Percentiles rank a stretch among this genome's conserved stretches.
Conservation (phyloP, 768 basidiomycete genomes). For the Tulasnella calospora region DNA sequence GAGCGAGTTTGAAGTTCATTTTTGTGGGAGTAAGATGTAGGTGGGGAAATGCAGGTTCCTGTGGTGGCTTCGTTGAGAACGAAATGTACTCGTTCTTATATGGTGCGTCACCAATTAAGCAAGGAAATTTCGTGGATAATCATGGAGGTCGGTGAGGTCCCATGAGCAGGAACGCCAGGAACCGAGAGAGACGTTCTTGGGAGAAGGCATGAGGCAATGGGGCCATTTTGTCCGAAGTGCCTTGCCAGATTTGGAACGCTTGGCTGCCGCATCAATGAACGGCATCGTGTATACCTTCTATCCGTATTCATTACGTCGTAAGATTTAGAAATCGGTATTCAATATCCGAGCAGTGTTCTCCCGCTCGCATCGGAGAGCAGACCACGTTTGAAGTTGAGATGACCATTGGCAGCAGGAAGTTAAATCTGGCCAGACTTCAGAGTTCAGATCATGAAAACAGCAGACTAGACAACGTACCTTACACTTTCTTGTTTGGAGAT, state of each 20-base stretch:
- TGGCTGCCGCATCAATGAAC: not conserved
- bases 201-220: not conserved
- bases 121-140: not conserved
- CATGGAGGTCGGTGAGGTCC: not conserved
- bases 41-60: not conserved
- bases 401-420: not conserved
- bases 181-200: not conserved
- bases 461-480: not conserved
- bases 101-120: not conserved
- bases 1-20: conserved; percentile 5
- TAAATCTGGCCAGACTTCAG: not conserved
- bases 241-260: not conserved
- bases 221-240: not conserved
- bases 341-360: not conserved
- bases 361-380: not conserved
- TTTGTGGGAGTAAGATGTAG: not conserved
- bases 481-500: not conserved
- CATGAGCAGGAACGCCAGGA: not conserved
- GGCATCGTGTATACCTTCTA: not conserved
- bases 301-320: not conserved
- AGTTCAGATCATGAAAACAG: not conserved
- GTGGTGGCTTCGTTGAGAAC: not conserved
- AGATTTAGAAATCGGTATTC: not conserved
- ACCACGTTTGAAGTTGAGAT: not conserved
- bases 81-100: not conserved